phyloP scores from a whole-genome alignment of 805 yeast species.

The Yamadazyma olivae region DNA sequence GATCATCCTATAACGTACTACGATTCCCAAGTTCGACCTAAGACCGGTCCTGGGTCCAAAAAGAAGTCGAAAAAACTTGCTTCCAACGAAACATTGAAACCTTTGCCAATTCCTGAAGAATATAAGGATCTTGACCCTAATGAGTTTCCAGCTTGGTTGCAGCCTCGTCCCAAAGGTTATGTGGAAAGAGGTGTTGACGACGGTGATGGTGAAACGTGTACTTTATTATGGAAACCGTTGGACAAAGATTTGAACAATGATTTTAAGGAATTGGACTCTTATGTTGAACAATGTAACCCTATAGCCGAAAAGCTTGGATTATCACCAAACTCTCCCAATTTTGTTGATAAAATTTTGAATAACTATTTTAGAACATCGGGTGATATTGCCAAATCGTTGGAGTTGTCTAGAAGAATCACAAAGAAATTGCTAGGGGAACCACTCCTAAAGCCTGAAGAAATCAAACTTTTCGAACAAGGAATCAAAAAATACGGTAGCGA shows the following conservation, averaged over 20 bases:
- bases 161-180: slow-evolving; percentile 76
- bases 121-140: slow-evolving; percentile 36
- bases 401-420: slow-evolving; percentile 44
- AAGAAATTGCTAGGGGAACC: slow-evolving; percentile 72
- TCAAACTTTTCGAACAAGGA: slow-evolving; percentile 68
- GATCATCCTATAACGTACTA: slow-evolving; percentile 67
- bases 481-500: slow-evolving; percentile 75
- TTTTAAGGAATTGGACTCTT: slow-evolving; percentile 46
- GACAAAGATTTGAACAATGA: slow-evolving; percentile 22
- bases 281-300: slow-evolving; percentile 51
- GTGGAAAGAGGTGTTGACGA: slow-evolving; percentile 79
- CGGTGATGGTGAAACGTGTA: slow-evolving; percentile 47
- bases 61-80: slow-evolving; percentile 8
- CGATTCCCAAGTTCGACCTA: slow-evolving; percentile 34
- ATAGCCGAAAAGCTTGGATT: slow-evolving; percentile 56
- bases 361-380: slow-evolving; percentile 52
- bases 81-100: slow-evolving; percentile 14
- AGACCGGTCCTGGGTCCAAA: slow-evolving; percentile 14
- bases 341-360: slow-evolving; percentile 68
- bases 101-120: slow-evolving; percentile 47
- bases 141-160: slow-evolving; percentile 72
- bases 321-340: slow-evolving; percentile 70
- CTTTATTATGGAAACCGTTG: slow-evolving; percentile 64
- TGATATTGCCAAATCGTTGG: slow-evolving; percentile 48
- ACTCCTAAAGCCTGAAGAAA: slow-evolving; percentile 61